Conservation (phyloP, 192 early-diverging fungal genomes). For the Gaertneriomyces semiglobifer region DNA sequence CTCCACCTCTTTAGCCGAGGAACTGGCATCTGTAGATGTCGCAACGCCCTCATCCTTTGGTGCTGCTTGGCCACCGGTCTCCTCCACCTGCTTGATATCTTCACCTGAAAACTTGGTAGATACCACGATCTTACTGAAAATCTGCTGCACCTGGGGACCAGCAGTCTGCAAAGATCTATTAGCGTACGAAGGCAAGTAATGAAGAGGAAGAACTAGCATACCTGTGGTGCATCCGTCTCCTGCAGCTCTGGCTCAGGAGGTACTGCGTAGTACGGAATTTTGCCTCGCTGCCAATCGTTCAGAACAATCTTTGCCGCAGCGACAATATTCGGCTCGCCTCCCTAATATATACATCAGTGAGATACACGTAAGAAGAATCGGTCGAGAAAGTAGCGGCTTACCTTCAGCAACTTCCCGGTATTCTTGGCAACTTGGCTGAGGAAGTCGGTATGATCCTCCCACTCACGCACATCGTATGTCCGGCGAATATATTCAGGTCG, state of each 20-base stretch:
- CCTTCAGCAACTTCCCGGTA: conserved; percentile 84
- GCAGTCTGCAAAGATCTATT: conserved; percentile 11
- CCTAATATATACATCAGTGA: conserved; percentile 41
- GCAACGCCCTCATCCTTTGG: conserved; percentile 43
- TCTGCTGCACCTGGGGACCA: conserved; percentile 69
- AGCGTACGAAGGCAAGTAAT: conserved; percentile 2
- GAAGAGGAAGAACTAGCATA: neutral
- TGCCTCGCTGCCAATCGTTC: conserved; percentile 98
- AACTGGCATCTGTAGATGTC: conserved; percentile 31
- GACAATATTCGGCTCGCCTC: conserved; percentile 90
- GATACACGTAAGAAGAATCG: neutral
- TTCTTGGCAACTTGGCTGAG: conserved; percentile 80
- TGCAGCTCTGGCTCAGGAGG: conserved; percentile 61
- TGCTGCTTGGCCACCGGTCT: conserved; percentile 27
- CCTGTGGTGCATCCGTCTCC: conserved; percentile 31
- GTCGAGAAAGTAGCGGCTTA: conserved; percentile 11
- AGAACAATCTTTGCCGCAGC: conserved; percentile 95
- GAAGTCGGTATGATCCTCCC: conserved; percentile 88
- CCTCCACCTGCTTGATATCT: conserved; percentile 64
- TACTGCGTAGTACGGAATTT: conserved; percentile 88
- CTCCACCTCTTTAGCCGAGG: conserved; percentile 16
- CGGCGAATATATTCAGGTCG: conserved; percentile 86
- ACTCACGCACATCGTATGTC: conserved; percentile 86
- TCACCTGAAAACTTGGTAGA: conserved; percentile 77
- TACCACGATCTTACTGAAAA: conserved; percentile 90